Conservation (phyloP, 257 asterid species). For the Datura wrightii region DNA sequence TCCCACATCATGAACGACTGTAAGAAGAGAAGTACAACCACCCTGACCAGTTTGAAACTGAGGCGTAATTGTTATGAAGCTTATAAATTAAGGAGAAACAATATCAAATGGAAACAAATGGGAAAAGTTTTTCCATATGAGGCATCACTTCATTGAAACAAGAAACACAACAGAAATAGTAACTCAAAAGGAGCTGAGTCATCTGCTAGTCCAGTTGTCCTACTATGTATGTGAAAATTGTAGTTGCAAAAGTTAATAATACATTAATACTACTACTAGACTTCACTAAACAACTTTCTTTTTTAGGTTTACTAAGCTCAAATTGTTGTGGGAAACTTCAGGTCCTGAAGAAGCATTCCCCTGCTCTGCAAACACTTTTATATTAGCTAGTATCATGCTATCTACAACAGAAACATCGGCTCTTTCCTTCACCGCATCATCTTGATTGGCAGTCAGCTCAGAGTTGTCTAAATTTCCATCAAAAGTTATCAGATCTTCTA, state of each 20-base stretch:
- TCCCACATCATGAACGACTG: background rate
- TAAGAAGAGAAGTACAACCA: background rate
- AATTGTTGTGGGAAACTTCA: constrained; percentile 36
- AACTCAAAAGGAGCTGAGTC: background rate
- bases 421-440: constrained; percentile 35
- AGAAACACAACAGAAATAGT: background rate
- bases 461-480: constrained; percentile 46
- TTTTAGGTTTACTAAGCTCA: constrained; percentile 52
- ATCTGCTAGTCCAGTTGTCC: background rate
- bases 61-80: background rate
- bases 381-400: constrained; percentile 59
- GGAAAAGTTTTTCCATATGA: background rate
- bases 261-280: constrained; percentile 5
- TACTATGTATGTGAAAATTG: background rate
- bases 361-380: constrained; percentile 48
- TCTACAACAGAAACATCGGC: constrained; percentile 44
- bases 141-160: constrained; percentile 1
- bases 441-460: constrained; percentile 34
- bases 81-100: background rate
- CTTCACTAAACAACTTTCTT: constrained; percentile 33
- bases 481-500: constrained; percentile 66
- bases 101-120: background rate
- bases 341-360: constrained; percentile 34
- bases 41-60: background rate
- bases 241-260: background rate